phyloP scores from a whole-genome alignment of 1,284 basidiomycete species.

The Takashimella koratensis region DNA sequence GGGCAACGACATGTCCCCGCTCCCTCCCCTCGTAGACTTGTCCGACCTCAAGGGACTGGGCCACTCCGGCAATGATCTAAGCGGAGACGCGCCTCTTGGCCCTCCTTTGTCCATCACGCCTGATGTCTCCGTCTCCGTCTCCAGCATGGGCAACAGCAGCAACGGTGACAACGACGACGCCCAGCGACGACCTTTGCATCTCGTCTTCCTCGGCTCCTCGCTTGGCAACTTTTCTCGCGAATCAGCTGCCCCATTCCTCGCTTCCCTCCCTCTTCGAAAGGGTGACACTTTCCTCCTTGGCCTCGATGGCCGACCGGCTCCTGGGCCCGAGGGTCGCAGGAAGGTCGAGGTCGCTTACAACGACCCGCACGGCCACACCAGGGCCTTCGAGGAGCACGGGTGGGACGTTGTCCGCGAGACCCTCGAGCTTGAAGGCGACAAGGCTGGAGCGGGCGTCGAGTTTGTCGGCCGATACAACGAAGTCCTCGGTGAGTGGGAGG shows the following conservation, averaged over 20 bases:
- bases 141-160: no score
- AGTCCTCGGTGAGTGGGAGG: conserved; percentile 61
- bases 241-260: conserved; percentile 71
- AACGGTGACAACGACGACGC: no score
- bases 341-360: conserved; percentile 66
- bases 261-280: conserved; percentile 66
- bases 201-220: conserved; percentile 92
- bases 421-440: conserved; percentile 34
- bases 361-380: conserved; percentile 72
- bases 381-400: conserved; percentile 86
- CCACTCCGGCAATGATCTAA: neutral
- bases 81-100: neutral
- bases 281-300: conserved; percentile 64
- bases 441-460: conserved; percentile 50
- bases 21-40: neutral
- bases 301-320: conserved; percentile 62
- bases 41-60: neutral
- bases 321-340: conserved; percentile 33
- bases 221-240: conserved; percentile 85
- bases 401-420: conserved; percentile 56
- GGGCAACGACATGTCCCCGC: neutral
- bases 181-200: conserved; percentile 59
- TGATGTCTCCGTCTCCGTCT: neutral
- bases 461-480: conserved; percentile 78
- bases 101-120: neutral